These are phyloP conservation scores for Hydnomerulius pinastri DNA, from an alignment of 768 basidiomycete species.

Conservation along the genomic window DNA sequence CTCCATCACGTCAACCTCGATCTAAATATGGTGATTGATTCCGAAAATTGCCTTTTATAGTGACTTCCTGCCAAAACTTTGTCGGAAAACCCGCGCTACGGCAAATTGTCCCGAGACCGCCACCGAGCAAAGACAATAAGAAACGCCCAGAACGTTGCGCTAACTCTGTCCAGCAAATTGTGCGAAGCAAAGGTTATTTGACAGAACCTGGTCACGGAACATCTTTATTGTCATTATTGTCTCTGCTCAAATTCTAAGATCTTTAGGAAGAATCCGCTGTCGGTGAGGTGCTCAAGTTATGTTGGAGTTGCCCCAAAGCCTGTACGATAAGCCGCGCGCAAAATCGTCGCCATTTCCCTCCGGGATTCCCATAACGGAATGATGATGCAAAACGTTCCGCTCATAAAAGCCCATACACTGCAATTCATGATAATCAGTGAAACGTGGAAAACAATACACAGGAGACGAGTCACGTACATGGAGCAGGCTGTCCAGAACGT, in stretches of 20 bases:
- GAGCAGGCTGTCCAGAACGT: conserved; percentile 41
- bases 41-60: conserved; percentile 7
- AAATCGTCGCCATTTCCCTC: conserved; percentile 31
- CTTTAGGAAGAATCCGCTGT: conserved; percentile 2
- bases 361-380: conserved; percentile 40
- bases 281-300: background rate
- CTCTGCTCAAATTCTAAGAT: conserved; percentile 1
- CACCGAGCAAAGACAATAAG: conserved; percentile 28
- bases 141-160: conserved; percentile 10
- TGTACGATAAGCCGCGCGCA: conserved; percentile 13
- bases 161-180: background rate
- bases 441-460: background rate
- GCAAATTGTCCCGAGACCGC: background rate
- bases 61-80: background rate
- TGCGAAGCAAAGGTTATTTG: conserved; percentile 16
- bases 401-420: conserved; percentile 38
- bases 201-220: conserved; percentile 1
- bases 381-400: conserved; percentile 39
- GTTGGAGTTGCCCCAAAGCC: background rate
- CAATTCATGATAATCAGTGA: conserved; percentile 3
- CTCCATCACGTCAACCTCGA: background rate
- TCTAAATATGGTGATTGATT: conserved; percentile 8
- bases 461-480: conserved; percentile 29
- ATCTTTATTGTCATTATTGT: conserved; percentile 31
- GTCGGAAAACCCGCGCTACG: background rate